Conservation (phyloP, 2,329 filamentous ascomycete genomes). For the Amesomyces nigricolor region DNA sequence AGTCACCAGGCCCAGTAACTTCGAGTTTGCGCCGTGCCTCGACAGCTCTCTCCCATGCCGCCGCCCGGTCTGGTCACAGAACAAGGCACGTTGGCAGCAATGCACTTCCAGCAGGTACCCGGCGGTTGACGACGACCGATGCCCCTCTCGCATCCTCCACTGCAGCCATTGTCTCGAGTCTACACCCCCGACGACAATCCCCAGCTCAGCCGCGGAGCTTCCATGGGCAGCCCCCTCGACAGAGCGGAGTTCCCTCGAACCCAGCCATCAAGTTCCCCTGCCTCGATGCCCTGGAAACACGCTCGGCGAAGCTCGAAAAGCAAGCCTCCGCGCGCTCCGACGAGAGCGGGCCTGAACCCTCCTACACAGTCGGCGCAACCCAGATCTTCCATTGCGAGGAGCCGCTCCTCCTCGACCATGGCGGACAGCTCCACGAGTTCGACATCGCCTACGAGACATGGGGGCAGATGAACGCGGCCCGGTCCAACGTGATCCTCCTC, state of each 20-base stretch:
- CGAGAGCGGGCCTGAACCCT: constrained; percentile 79
- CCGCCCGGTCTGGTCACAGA: not conserved
- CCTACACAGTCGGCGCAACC: constrained; percentile 87
- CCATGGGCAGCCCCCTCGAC: constrained; percentile 21
- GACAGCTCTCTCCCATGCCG: constrained; percentile 5
- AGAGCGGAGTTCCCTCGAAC: constrained; percentile 55
- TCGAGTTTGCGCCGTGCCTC: constrained; percentile 17
- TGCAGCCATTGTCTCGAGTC: not conserved
- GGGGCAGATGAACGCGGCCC: constrained; percentile 73
- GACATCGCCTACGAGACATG: constrained; percentile 91
- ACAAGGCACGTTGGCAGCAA: constrained; percentile 8
- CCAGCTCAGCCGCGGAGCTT: constrained; percentile 12
- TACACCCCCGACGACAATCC: not conserved
- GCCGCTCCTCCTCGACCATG: constrained; percentile 85
- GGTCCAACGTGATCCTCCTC: constrained; percentile 82
- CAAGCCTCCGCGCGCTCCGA: constrained; percentile 45
- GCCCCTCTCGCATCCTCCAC: not conserved
- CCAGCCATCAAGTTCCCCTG: constrained; percentile 86
- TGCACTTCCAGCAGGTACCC: constrained; percentile 6
- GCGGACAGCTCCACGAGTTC: constrained; percentile 83
- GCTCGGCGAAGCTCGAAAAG: constrained; percentile 62
- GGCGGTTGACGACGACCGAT: not conserved
- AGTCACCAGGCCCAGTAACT: constrained; percentile 12
- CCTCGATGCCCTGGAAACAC: constrained; percentile 75
- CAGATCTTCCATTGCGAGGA: constrained; percentile 67